Conservation (phyloP, 179 eudicot genomes). For the Gypsophila paniculata region DNA sequence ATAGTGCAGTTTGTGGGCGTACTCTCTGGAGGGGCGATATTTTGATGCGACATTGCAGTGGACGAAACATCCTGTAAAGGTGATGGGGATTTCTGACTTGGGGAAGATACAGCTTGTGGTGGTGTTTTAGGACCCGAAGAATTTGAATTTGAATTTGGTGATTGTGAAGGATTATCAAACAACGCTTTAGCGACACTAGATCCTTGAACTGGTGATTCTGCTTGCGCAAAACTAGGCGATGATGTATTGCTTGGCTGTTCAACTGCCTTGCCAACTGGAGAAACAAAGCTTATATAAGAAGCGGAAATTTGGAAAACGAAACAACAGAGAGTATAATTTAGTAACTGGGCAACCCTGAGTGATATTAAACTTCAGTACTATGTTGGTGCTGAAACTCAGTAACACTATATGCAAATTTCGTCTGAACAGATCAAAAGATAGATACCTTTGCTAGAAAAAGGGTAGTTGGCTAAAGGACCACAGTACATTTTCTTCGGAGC, state of each 20-base stretch:
- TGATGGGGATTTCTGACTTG: constrained; percentile 50
- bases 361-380: too few species aligned
- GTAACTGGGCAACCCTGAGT: too few species aligned
- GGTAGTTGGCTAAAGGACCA: constrained; percentile 26
- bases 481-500: constrained; percentile 50
- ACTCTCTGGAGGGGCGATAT: constrained; percentile 37
- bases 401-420: too few species aligned
- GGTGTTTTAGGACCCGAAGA: constrained; percentile 69
- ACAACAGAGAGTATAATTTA: not conserved
- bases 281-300: not conserved
- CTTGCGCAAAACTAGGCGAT: constrained; percentile 20
- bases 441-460: constrained; percentile 11
- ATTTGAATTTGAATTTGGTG: constrained; percentile 50
- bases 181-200: constrained; percentile 60
- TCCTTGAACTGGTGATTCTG: constrained; percentile 44
- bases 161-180: constrained; percentile 46
- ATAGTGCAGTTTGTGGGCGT: constrained; percentile 59
- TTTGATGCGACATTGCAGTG: constrained; percentile 39
- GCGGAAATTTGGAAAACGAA: not conserved
- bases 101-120: constrained; percentile 51
- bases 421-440: not conserved
- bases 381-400: too few species aligned
- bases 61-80: constrained; percentile 51
- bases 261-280: constrained; percentile 7
- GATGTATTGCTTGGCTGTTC: constrained; percentile 17